Evolutionary conservation across 306 rosid genomes (phyloP).

Genomic region (peach (Prunus persica)): DNA sequence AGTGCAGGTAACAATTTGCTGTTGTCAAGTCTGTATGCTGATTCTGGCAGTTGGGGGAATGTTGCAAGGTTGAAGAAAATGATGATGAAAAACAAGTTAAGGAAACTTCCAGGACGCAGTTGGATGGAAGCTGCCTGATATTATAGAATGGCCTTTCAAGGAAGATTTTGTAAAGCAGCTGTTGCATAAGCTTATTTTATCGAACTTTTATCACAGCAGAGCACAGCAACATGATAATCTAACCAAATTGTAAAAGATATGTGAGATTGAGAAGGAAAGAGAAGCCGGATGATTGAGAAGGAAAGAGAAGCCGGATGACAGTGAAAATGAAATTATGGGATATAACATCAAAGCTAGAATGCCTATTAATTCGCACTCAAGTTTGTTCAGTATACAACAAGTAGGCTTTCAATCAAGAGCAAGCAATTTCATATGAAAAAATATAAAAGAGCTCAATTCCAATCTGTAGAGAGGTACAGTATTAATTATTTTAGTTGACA

Average conservation of each 20-base stretch:
- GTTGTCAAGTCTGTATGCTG: conserved; percentile 65
- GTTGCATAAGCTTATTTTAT: too few species aligned
- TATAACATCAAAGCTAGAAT: too few species aligned
- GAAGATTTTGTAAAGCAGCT: not conserved
- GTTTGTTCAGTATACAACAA: not conserved
- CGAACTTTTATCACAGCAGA: too few species aligned
- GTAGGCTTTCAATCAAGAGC: not conserved
- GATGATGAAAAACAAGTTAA: conserved; percentile 51
- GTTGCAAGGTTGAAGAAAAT: conserved; percentile 68
- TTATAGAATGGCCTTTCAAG: not conserved
- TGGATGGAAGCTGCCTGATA: conserved; percentile 57
- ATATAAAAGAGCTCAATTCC: not conserved
- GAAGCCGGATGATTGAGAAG: not conserved
- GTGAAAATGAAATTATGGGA: not conserved
- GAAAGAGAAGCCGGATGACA: not conserved
- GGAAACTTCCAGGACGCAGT: conserved; percentile 76
- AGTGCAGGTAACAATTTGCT: conserved; percentile 69
- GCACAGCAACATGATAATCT: too few species aligned
- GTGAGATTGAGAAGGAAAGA: not conserved
- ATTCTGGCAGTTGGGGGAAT: conserved; percentile 67
- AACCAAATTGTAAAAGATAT: too few species aligned
- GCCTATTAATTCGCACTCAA: not conserved
- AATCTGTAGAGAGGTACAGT: not conserved
- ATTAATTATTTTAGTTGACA: not conserved
- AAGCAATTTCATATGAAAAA: not conserved